phyloP scores from a whole-genome alignment of 371 early-diverging fungal genomes.

The Funneliformis caledonium region DNA sequence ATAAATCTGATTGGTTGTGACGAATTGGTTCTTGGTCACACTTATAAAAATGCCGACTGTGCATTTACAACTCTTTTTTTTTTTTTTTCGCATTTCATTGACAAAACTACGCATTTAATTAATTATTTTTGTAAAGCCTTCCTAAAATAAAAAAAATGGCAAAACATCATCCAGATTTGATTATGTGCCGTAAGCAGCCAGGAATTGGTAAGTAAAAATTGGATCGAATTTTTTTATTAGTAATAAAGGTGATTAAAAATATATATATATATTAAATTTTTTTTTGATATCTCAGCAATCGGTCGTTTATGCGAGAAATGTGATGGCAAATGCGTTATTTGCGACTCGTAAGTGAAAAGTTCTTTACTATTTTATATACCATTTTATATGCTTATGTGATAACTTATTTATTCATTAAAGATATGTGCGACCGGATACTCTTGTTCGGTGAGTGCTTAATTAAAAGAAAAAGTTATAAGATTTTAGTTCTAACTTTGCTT shows the following conservation, averaged over 20 bases:
- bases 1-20: too few relatives aligned
- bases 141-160: constrained; percentile 61
- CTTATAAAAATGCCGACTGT: too few relatives aligned
- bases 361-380: neutral
- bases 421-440: constrained; percentile 32
- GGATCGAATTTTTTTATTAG: neutral
- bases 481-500: neutral
- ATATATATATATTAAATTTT: neutral
- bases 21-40: too few relatives aligned
- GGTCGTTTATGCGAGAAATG: constrained; percentile 95
- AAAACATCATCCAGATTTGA: constrained; percentile 91
- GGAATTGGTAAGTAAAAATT: constrained; percentile 71
- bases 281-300: constrained; percentile 62
- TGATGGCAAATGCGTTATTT: constrained; percentile 95
- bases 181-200: constrained; percentile 95
- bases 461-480: neutral
- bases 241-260: neutral
- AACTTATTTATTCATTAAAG: neutral
- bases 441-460: constrained; percentile 8
- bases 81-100: too few relatives aligned
- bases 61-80: too few relatives aligned
- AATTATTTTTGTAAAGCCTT: neutral
- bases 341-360: constrained; percentile 75
- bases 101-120: neutral
- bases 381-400: neutral